These are phyloP conservation scores for Aspergillus affinis DNA, from an alignment of 495 filamentous ascomycete genomes.

Conservation along the genomic window DNA sequence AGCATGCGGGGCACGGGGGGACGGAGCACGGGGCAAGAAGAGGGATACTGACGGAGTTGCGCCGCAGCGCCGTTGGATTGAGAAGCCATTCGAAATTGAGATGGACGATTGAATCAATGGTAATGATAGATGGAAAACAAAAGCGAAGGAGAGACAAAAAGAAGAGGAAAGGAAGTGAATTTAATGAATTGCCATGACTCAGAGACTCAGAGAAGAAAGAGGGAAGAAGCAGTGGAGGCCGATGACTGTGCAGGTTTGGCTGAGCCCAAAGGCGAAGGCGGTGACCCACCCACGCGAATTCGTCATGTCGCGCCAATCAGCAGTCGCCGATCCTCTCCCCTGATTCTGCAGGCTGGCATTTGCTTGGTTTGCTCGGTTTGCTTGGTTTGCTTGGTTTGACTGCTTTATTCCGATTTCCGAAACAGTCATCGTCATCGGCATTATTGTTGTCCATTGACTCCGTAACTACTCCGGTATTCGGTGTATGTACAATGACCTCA, in stretches of 20 bases:
- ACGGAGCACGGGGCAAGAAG: slow-evolving; percentile 14
- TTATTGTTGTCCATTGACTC: not conserved
- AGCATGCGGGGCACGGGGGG: slow-evolving; percentile 1
- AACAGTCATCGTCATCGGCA: not conserved
- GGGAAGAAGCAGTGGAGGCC: not conserved
- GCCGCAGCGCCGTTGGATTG: slow-evolving; percentile 25
- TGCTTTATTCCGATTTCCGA: not conserved
- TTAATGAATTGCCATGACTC: not conserved
- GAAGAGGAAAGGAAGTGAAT: not conserved
- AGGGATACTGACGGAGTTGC: slow-evolving; percentile 46
- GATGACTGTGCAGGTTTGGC: slow-evolving; percentile 5
- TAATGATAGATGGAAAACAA: not conserved
- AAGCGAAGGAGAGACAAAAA: slow-evolving; percentile 7
- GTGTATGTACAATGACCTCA: not conserved
- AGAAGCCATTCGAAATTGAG: slow-evolving; percentile 25
- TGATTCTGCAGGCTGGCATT: not conserved
- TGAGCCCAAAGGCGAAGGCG: not conserved
- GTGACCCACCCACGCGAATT: not conserved
- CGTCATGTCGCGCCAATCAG: slow-evolving; percentile 19
- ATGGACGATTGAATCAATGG: slow-evolving; percentile 6
- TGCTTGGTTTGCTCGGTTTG: too few species aligned
- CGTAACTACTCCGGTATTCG: not conserved
- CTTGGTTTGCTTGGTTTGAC: too few species aligned
- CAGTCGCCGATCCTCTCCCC: not conserved
- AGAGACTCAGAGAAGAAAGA: not conserved